A percentile compares a stretch with the other conserved stretches of the same genome.
Evolutionary conservation across 2,329 filamentous ascomycete genomes (phyloP).

Genomic region (Dactylellina haptotyla): DNA sequence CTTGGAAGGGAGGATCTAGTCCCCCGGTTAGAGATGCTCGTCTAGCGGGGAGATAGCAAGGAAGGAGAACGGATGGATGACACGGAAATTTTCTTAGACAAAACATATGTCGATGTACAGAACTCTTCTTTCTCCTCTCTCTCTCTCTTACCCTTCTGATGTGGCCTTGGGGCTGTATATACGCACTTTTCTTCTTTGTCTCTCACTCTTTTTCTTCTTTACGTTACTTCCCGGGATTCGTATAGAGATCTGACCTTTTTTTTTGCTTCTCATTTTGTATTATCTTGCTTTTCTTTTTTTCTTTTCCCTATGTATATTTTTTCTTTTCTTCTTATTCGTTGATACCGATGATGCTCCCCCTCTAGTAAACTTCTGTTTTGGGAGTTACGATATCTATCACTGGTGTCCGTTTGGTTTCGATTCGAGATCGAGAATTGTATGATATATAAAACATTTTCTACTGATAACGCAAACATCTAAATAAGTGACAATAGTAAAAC

Average conservation of each 20-base stretch:
- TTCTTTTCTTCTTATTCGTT: conserved; percentile 2
- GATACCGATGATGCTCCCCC: not conserved
- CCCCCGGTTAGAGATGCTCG: not conserved
- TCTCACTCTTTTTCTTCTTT: conserved; percentile 4
- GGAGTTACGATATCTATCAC: too few species aligned
- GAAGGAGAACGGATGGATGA: conserved; percentile 9
- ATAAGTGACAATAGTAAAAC: conserved; percentile 49
- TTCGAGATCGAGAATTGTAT: conserved; percentile 34
- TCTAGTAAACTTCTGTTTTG: not conserved
- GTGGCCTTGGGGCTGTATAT: conserved; percentile 34
- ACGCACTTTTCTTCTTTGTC: conserved; percentile 12
- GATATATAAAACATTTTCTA: conserved; percentile 26
- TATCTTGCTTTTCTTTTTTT: conserved; percentile 5
- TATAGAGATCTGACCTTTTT: conserved; percentile 8
- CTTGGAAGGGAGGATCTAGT: not conserved
- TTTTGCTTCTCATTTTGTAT: not conserved
- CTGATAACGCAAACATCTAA: conserved; percentile 27
- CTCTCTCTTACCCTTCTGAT: conserved; percentile 5
- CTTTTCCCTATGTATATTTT: conserved; percentile 2
- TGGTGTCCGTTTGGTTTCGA: conserved; percentile 9
- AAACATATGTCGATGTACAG: conserved; percentile 33
- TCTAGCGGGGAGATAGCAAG: not conserved
- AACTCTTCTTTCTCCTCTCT: too few species aligned
- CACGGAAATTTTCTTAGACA: conserved; percentile 12
- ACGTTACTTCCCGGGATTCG: conserved; percentile 9